Evolutionary conservation across 108 stramenopile genomes (phyloP), one percentile per base, ranked within the genome.

Genomic region (Cyclotella atomus): DNA sequence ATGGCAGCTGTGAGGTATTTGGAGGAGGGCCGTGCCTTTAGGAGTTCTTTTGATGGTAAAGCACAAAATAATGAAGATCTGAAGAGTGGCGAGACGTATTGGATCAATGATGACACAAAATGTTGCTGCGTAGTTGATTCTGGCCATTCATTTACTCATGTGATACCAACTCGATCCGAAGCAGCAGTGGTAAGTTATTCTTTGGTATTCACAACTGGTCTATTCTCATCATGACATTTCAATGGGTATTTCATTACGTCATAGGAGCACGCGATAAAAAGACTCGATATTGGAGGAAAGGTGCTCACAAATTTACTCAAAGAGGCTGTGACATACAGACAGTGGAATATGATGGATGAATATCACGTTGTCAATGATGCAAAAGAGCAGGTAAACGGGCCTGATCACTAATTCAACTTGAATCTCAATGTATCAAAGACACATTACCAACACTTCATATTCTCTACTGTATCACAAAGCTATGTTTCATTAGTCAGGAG

Each of bases 321-420:
- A 67, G 95, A 97, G 79, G 77, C 88, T 55, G 80, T 93, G 28
- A 96, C 91, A 15, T 98, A 97, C 73, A 86, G 97, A 10, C 96
- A 97, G 71, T 97, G 91, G 90, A 98, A 98, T 61, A 84, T 98
- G 73, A 98, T 98, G 97, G 96, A 97, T 83, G 95, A 97, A 77
- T 96, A 91, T 63, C 87, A 76, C 17, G 64, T 97, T 29, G 61
- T 97, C 68, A 87, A 91, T 44, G 94, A 98, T 71, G 93, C 88
- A 5, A 78, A 90, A 44, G 85, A 89, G 66, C 65, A 73, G 54
- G 68, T 89, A 19, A 44, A 41, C 12, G n/a, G n/a, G 68, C 29
- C 1, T 15, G 19, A 12, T 30, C 29, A 0, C 38, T 34, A 35
- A 16, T 57, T 75, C 24, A 38, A n/a, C n/a, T n/a, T 71, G 1